These are phyloP conservation scores for Yarrowia sp. DNA, from an alignment of 805 yeast genomes.

Conservation along the genomic window DNA sequence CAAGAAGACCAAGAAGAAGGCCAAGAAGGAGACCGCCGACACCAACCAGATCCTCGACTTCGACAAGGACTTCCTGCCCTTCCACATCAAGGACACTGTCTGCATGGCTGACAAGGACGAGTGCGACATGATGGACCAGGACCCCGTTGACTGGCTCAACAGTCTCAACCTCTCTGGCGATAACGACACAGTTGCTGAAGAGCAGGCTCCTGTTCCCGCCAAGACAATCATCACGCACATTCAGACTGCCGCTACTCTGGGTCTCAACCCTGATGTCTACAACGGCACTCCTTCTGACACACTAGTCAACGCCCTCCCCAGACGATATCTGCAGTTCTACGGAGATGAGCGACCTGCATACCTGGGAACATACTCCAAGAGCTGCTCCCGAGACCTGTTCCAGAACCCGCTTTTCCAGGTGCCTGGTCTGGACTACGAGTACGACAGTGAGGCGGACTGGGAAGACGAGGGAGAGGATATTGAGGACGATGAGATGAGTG, in stretches of 20 bases:
- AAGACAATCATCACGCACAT: not conserved
- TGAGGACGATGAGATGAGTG: conserved; percentile 16
- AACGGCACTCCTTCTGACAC: not conserved
- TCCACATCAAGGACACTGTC: conserved; percentile 7
- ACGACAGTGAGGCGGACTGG: conserved; percentile 24
- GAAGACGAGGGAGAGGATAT: conserved; percentile 24
- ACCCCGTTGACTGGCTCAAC: conserved; percentile 1
- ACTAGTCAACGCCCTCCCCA: not conserved
- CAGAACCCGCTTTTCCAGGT: conserved; percentile 5
- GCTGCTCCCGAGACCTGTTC: not conserved
- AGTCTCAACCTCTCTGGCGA: not conserved
- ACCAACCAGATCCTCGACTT: not conserved
- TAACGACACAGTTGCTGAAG: not conserved
- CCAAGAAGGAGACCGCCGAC: not conserved
- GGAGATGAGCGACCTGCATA: conserved; percentile 20
- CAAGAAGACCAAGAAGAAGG: conserved; percentile 9
- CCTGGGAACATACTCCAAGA: not conserved
- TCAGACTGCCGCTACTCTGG: conserved; percentile 21
- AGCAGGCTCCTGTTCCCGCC: not conserved
- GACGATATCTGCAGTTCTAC: conserved; percentile 4
- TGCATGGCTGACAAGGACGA: not conserved
- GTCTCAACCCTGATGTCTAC: not conserved
- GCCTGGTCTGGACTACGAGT: conserved; percentile 22
- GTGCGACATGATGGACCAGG: not conserved
- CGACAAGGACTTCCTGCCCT: conserved; percentile 2